Evolutionary conservation across 1,284 basidiomycete genomes (phyloP).

Genomic region (Tetrapyrgos nigripes): DNA sequence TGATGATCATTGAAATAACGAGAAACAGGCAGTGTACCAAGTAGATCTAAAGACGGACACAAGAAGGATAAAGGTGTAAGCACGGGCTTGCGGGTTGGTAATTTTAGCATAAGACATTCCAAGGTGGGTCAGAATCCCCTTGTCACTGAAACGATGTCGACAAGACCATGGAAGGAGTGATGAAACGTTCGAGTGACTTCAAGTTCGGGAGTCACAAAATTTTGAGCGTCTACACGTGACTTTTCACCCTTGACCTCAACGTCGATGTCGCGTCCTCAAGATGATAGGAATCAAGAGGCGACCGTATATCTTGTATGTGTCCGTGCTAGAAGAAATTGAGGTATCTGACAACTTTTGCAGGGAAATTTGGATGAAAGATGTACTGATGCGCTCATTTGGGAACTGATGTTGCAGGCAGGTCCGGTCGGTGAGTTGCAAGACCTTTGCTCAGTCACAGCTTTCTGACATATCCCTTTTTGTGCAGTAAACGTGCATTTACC

Average conservation of each 20-base stretch:
- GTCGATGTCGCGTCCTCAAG: constrained; percentile 82
- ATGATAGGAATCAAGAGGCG: constrained; percentile 94
- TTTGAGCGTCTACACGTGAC: not conserved
- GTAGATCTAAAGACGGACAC: not conserved
- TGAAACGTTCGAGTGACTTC: not conserved
- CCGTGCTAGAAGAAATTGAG: not conserved
- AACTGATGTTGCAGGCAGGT: constrained; percentile 98
- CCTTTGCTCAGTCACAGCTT: constrained; percentile 5
- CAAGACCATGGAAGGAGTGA: not conserved
- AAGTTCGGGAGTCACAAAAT: not conserved
- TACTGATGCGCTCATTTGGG: constrained; percentile 95
- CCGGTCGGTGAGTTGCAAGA: constrained; percentile 80
- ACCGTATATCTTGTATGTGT: constrained; percentile 87
- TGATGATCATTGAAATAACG: not conserved
- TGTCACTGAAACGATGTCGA: not conserved
- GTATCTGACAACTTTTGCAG: constrained; percentile 46
- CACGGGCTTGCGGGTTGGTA: not conserved
- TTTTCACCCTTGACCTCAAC: not conserved
- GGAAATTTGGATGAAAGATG: constrained; percentile 97
- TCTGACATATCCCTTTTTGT: constrained; percentile 16
- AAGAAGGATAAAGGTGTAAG: not conserved
- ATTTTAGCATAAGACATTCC: not conserved
- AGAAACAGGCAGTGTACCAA: not conserved
- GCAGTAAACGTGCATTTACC: constrained; percentile 98
- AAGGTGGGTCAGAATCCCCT: not conserved